Percentiles rank a stretch among this genome's conserved stretches.
Conservation (phyloP, 2,329 filamentous ascomycete genomes). For the Fusarium buharicum region DNA sequence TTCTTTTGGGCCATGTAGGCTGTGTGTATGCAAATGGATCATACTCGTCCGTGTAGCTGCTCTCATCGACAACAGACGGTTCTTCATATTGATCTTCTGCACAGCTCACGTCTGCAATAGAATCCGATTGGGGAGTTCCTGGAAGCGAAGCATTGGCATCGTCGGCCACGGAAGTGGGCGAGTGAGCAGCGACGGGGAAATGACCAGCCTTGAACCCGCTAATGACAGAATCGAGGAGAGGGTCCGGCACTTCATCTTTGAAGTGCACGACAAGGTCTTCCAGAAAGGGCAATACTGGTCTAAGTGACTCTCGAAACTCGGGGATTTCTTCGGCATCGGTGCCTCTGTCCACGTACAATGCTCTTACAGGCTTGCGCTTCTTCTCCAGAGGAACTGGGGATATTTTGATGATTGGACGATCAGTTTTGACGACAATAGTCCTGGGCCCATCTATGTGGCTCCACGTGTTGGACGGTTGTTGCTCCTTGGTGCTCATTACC, state of each 20-base stretch:
- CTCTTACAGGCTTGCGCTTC: conserved; percentile 42
- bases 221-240: conserved; percentile 59
- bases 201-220: conserved; percentile 53
- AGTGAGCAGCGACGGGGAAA: conserved; percentile 43
- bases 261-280: conserved; percentile 69
- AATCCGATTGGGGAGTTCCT: conserved; percentile 43
- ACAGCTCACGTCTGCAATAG: conserved; percentile 12
- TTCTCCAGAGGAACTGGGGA: conserved; percentile 46
- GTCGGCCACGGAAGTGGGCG: conserved; percentile 39
- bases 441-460: conserved; percentile 46
- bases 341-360: conserved; percentile 54
- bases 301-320: conserved; percentile 44
- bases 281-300: conserved; percentile 61
- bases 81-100: conserved; percentile 28
- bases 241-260: conserved; percentile 55
- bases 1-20: conserved; percentile 41
- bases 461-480: conserved; percentile 36
- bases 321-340: conserved; percentile 50
- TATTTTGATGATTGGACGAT: conserved; percentile 45
- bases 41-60: conserved; percentile 52
- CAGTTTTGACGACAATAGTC: conserved; percentile 48
- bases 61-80: conserved; percentile 21
- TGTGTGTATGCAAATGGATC: conserved; percentile 58
- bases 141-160: conserved; percentile 37
- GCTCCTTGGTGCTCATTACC: conserved; percentile 38